Evolutionary conservation across 225 moss, liverwort and hornwort genomes (phyloP).

Genomic region (Thuidium tamariscinum): DNA sequence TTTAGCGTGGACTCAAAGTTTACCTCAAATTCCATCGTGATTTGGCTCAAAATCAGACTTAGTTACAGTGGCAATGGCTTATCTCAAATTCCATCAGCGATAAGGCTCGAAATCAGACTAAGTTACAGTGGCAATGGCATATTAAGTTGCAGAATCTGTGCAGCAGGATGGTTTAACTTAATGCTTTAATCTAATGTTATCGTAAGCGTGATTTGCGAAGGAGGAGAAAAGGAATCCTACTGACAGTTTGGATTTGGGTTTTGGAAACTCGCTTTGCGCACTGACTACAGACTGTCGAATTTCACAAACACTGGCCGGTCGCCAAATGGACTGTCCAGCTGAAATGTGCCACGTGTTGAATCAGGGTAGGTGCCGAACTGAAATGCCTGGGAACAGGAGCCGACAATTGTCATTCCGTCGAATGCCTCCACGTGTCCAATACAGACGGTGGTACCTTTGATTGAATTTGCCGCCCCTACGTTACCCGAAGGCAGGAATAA

Average conservation of each 20-base stretch:
- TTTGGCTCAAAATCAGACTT: not conserved
- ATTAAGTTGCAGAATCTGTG: too few species aligned
- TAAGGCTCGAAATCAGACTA: not conserved
- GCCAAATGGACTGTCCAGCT: not conserved
- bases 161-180: not conserved
- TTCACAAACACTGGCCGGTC: not conserved
- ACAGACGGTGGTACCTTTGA: not conserved
- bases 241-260: not conserved
- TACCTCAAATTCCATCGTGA: not conserved
- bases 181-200: not conserved
- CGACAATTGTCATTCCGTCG: not conserved
- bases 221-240: too few species aligned
- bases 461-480: not conserved
- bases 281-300: too few species aligned
- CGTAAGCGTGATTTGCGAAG: not conserved
- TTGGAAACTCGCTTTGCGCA: not conserved
- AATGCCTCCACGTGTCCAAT: not conserved
- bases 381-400: not conserved
- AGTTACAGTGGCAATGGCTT: too few species aligned
- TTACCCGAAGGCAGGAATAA: not conserved
- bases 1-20: not conserved
- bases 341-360: not conserved
- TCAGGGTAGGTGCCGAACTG: not conserved
- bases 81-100: not conserved
- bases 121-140: not conserved